Conservation (phyloP, 768 basidiomycete species). For the Phlegmacium glaucopus region DNA sequence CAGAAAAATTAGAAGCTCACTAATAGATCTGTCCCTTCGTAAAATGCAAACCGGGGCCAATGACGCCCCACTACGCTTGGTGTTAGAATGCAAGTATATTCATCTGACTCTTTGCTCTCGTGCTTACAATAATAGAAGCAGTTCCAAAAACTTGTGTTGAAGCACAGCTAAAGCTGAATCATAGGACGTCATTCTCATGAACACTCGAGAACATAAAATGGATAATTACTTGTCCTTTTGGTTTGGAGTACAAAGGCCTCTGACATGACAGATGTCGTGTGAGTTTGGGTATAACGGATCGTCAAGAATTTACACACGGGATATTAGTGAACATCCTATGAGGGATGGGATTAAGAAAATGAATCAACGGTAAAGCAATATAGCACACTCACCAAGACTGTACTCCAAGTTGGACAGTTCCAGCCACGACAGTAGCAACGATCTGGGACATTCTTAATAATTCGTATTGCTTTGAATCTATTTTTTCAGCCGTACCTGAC, state of each 20-base stretch:
- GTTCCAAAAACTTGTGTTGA: constrained; percentile 48
- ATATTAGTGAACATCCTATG: constrained; percentile 60
- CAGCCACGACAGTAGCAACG: constrained; percentile 56
- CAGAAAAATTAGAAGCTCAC: constrained; percentile 38
- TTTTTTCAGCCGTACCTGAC: constrained; percentile 38
- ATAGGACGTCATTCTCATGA: not conserved
- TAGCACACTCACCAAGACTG: constrained; percentile 49
- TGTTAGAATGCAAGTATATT: constrained; percentile 10
- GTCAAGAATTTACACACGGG: constrained; percentile 32
- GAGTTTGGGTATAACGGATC: not conserved
- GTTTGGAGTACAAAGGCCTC: constrained; percentile 41
- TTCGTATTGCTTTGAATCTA: not conserved
- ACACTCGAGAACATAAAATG: not conserved
- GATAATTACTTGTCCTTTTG: constrained; percentile 41
- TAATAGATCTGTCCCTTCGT: constrained; percentile 55
- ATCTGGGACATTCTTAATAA: constrained; percentile 26
- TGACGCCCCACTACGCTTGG: constrained; percentile 51
- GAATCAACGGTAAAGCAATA: not conserved
- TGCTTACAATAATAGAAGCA: constrained; percentile 56
- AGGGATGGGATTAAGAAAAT: not conserved
- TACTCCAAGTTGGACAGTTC: constrained; percentile 64
- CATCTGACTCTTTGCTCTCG: constrained; percentile 1
- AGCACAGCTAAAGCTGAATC: constrained; percentile 49
- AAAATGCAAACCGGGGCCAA: constrained; percentile 62
- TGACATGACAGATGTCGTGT: constrained; percentile 13